Percentiles rank a stretch among this genome's conserved stretches.
Evolutionary conservation across 441 rosid genomes (phyloP).

Genomic region (Theobroma grandiflorum): DNA sequence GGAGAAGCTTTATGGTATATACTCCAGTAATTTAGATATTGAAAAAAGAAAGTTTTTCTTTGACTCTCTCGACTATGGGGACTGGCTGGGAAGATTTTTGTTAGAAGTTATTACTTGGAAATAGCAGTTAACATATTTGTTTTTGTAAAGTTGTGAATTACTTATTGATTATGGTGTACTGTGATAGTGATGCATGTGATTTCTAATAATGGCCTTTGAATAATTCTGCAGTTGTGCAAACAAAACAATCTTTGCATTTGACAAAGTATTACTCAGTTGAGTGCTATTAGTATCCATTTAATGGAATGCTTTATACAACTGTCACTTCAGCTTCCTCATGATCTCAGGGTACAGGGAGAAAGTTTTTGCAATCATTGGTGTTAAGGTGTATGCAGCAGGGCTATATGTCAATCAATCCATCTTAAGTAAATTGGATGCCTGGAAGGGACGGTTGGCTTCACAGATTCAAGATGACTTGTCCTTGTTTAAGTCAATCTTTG

Average conservation of each 20-base stretch:
- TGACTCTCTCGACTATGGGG: neutral
- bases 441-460: constrained; percentile 64
- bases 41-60: neutral
- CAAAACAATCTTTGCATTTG: neutral
- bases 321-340: constrained; percentile 10
- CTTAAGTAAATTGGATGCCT: constrained; percentile 46
- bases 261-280: neutral
- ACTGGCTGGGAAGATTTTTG: neutral
- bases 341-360: constrained; percentile 80
- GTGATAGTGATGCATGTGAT: neutral
- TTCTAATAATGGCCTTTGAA: neutral
- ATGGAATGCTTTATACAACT: neutral
- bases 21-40: neutral
- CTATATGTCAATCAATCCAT: constrained; percentile 64
- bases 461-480: constrained; percentile 62
- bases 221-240: neutral
- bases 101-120: neutral
- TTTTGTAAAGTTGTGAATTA: neutral
- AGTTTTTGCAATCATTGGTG: constrained; percentile 75
- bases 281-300: neutral
- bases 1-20: neutral
- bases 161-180: neutral
- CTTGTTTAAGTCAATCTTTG: constrained; percentile 57
- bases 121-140: neutral
- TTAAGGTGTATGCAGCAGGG: constrained; percentile 92